These are phyloP conservation scores for Moniliophthora roreri DNA, from an alignment of 1,284 basidiomycete species.

Conservation along the genomic window DNA sequence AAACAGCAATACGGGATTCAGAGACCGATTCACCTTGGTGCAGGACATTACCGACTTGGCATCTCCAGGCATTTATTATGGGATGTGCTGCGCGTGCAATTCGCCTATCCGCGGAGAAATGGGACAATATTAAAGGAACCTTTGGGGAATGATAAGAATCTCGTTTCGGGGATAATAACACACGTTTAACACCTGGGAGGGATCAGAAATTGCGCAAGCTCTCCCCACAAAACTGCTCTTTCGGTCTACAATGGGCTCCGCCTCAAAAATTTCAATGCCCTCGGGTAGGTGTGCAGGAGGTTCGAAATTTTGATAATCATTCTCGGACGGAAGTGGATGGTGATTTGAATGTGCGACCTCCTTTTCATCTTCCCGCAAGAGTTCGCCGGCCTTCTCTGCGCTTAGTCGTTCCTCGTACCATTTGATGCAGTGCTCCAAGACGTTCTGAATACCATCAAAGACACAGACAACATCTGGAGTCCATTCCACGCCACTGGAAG, in stretches of 20 bases:
- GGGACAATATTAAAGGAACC: conserved; percentile 72
- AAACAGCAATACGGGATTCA: background rate
- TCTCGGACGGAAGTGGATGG: background rate
- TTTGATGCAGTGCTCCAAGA: conserved; percentile 61
- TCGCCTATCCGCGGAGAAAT: conserved; percentile 72
- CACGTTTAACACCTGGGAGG: conserved; percentile 57
- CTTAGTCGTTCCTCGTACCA: conserved; percentile 75
- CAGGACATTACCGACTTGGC: conserved; percentile 61
- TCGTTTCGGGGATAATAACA: background rate
- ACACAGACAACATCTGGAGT: conserved; percentile 75
- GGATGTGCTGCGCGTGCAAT: conserved; percentile 85
- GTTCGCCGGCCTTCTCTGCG: conserved; percentile 53
- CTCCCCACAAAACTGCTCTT: conserved; percentile 85
- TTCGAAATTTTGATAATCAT: background rate
- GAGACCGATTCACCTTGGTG: conserved; percentile 62
- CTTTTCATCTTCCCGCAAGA: conserved; percentile 53
- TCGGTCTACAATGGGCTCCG: conserved; percentile 80
- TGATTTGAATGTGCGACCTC: background rate
- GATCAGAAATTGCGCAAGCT: conserved; percentile 77
- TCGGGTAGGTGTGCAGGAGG: conserved; percentile 44
- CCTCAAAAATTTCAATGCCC: conserved; percentile 62
- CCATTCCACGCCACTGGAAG: conserved; percentile 74
- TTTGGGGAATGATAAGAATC: conserved; percentile 25
- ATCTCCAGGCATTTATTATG: conserved; percentile 87
- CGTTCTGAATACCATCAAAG: conserved; percentile 84